Evolutionary conservation across 257 asterid genomes (phyloP).

Genomic region (Plectranthus barbatus): DNA sequence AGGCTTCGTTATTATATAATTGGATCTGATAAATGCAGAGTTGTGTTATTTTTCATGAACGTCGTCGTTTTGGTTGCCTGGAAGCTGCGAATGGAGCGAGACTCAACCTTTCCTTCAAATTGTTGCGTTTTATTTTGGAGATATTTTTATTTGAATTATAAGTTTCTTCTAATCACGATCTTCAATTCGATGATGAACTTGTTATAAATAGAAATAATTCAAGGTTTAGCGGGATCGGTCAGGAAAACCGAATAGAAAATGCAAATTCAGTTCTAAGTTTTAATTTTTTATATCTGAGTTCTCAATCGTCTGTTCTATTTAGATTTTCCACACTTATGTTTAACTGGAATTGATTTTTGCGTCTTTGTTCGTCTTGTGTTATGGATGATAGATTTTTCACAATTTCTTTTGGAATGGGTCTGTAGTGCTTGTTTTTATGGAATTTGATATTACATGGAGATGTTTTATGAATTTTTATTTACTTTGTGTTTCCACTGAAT

Average conservation of each 20-base stretch:
- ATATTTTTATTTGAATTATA: neutral
- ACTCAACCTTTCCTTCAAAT: neutral
- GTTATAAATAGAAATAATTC: too few relatives aligned
- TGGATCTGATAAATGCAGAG: conserved; percentile 27
- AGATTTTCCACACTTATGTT: neutral
- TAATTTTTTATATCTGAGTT: conserved; percentile 11
- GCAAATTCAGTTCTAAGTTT: too few relatives aligned
- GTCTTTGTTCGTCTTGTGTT: neutral
- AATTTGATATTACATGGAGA: neutral
- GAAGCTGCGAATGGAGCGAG: neutral
- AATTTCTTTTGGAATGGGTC: neutral
- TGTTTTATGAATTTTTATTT: neutral
- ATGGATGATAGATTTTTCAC: neutral
- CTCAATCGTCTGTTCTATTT: neutral
- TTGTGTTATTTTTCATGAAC: neutral
- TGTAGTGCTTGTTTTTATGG: neutral
- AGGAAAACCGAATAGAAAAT: too few relatives aligned
- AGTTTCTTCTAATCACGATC: neutral
- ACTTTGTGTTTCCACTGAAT: neutral
- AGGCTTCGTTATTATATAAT: neutral
- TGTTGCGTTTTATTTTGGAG: neutral
- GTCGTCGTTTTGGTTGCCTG: neutral
- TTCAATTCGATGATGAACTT: neutral
- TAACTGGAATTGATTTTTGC: neutral
- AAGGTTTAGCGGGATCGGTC: too few relatives aligned